A percentile compares a stretch with the other conserved stretches of the same genome.
phyloP scores from a whole-genome alignment of 2,329 filamentous ascomycete genomes.

The Corinectria fuckeliana region DNA sequence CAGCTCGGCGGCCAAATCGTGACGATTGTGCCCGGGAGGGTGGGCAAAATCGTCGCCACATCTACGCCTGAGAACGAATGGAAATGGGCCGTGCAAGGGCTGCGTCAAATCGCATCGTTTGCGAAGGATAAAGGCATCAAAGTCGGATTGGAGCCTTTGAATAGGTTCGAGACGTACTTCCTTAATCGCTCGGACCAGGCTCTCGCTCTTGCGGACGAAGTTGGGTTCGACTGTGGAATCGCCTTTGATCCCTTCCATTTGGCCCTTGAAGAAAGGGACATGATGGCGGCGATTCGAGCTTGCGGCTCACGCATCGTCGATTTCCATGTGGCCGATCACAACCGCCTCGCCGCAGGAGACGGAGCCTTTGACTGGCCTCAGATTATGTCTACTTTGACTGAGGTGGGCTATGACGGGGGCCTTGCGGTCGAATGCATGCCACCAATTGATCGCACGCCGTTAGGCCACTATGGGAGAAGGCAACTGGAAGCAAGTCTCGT shows the following conservation, averaged over 20 bases:
- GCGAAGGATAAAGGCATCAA: constrained; percentile 17
- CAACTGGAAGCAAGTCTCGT: constrained; percentile 19
- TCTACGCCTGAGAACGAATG: constrained; percentile 28
- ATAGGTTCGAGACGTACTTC: constrained; percentile 34
- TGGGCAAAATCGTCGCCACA: constrained; percentile 16
- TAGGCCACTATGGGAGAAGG: constrained; percentile 14
- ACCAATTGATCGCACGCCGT: constrained; percentile 25
- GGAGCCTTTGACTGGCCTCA: constrained; percentile 25
- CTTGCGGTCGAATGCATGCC: constrained; percentile 31
- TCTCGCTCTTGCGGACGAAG: constrained; percentile 26
- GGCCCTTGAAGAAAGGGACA: constrained; percentile 24
- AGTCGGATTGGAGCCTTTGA: constrained; percentile 29
- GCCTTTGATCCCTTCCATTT: constrained; percentile 29
- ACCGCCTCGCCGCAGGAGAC: constrained; percentile 24
- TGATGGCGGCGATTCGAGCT: constrained; percentile 18
- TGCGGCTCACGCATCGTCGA: constrained; percentile 21
- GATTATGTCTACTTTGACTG: constrained; percentile 16
- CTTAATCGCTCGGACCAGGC: constrained; percentile 29
- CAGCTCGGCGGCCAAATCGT: constrained; percentile 23
- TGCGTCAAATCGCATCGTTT: constrained; percentile 22
- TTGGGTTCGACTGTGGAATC: constrained; percentile 20
- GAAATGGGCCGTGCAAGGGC: constrained; percentile 25
- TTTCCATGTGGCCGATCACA: constrained; percentile 28
- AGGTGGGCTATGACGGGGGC: constrained; percentile 21
- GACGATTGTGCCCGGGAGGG: constrained; percentile 19